Percentiles rank a stretch among this genome's conserved stretches.
phyloP scores from a whole-genome alignment of 768 basidiomycete genomes.

The Suillus decipiens region DNA sequence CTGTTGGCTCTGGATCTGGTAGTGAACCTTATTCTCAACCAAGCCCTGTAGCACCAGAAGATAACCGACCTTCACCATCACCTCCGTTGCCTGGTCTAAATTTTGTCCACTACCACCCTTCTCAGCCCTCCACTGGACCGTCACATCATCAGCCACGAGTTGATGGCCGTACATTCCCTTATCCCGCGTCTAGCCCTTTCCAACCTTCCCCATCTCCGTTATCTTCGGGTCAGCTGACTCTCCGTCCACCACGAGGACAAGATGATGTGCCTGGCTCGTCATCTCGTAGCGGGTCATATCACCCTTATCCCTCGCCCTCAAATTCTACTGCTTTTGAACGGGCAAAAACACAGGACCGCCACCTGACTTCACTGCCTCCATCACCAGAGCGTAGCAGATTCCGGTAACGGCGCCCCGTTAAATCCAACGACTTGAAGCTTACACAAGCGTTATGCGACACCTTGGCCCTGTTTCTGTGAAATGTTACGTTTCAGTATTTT shows the following conservation, averaged over 20 bases:
- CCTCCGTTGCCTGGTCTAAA: slow-evolving; percentile 56
- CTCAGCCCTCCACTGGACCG: slow-evolving; percentile 36
- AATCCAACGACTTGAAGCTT: slow-evolving; percentile 2
- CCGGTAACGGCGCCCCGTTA: slow-evolving; percentile 24
- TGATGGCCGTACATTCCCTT: slow-evolving; percentile 30
- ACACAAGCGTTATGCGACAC: slow-evolving; percentile 7
- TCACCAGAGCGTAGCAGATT: slow-evolving; percentile 33
- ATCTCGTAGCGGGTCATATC: slow-evolving; percentile 36
- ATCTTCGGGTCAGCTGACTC: slow-evolving; percentile 27
- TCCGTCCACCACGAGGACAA: slow-evolving; percentile 39
- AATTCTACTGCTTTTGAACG: slow-evolving; percentile 53
- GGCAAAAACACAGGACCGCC: slow-evolving; percentile 52
- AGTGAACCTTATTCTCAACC: slow-evolving; percentile 57
- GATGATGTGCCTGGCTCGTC: slow-evolving; percentile 38
- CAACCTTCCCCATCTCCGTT: slow-evolving; percentile 48
- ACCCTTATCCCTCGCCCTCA: slow-evolving; percentile 38
- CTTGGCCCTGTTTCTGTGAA: slow-evolving; percentile 9
- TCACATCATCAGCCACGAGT: slow-evolving; percentile 31
- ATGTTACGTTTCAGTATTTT: slow-evolving; percentile 6
- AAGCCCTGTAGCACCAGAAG: slow-evolving; percentile 38
- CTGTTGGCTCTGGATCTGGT: slow-evolving; percentile 57
- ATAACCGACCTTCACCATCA: slow-evolving; percentile 64
- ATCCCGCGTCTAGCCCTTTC: slow-evolving; percentile 26
- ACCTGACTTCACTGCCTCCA: slow-evolving; percentile 42
- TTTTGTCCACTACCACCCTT: slow-evolving; percentile 59